A percentile compares a stretch with the other conserved stretches of the same genome.
Conservation (phyloP, 768 basidiomycete species). For the Mycena capillaripes region DNA sequence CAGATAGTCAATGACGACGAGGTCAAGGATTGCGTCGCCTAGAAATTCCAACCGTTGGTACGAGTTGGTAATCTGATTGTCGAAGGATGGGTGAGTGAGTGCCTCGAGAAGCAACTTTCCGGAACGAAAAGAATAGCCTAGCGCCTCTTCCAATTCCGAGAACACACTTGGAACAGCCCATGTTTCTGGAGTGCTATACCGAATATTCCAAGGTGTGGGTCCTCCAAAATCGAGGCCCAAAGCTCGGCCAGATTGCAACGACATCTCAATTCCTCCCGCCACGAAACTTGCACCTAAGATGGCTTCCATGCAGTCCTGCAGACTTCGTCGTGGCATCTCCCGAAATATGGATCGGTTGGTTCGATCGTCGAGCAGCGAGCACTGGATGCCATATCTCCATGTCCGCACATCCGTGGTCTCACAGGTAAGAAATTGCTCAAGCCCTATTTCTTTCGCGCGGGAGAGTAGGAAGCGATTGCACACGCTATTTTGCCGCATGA, state of each 20-base stretch:
- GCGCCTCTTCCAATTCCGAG: constrained; percentile 65
- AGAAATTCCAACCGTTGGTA: constrained; percentile 93
- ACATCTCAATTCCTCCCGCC: constrained; percentile 79
- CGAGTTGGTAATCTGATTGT: constrained; percentile 54
- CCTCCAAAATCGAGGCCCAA: constrained; percentile 85
- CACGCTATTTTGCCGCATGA: constrained; percentile 73
- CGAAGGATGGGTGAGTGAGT: constrained; percentile 88
- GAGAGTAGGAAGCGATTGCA: constrained; percentile 80
- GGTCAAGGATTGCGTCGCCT: constrained; percentile 84
- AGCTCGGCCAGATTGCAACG: constrained; percentile 72
- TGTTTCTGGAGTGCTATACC: constrained; percentile 57
- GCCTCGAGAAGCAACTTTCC: constrained; percentile 81
- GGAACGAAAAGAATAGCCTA: constrained; percentile 80
- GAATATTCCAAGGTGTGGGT: constrained; percentile 72
- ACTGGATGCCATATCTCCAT: constrained; percentile 67
- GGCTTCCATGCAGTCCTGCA: constrained; percentile 94
- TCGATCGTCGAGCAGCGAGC: constrained; percentile 52
- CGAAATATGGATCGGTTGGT: constrained; percentile 54
- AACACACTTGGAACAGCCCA: constrained; percentile 64
- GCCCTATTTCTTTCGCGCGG: constrained; percentile 72
- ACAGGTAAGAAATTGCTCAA: constrained; percentile 74
- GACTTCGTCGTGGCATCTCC: constrained; percentile 72
- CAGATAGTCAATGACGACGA: constrained; percentile 81
- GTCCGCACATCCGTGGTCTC: constrained; percentile 66
- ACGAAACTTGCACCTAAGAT: constrained; percentile 83